Percentiles rank a stretch among this genome's conserved stretches.
Evolutionary conservation across 768 basidiomycete genomes (phyloP).

Genomic region (Tricholoma sp.): DNA sequence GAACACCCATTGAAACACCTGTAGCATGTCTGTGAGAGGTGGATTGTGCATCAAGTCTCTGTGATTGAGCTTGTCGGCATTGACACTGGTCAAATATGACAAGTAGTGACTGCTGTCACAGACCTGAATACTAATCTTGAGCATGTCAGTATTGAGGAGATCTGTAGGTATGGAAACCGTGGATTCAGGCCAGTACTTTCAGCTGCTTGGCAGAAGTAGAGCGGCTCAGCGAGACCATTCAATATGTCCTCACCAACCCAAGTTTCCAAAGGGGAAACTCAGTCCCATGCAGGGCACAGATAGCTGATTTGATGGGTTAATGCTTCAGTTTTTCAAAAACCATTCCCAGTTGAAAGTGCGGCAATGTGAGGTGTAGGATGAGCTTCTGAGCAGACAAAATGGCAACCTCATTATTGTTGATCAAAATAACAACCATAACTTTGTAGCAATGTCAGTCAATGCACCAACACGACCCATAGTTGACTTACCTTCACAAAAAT

Average conservation of each 20-base stretch:
- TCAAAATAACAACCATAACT: neutral
- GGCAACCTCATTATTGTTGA: conserved; percentile 2
- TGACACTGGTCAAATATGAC: conserved; percentile 5
- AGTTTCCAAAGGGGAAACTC: conserved; percentile 16
- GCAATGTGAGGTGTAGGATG: neutral
- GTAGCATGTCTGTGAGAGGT: conserved; percentile 1
- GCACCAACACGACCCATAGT: neutral
- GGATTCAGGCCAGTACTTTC: neutral
- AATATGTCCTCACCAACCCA: conserved; percentile 19
- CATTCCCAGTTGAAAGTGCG: neutral
- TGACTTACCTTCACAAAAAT: conserved; percentile 1
- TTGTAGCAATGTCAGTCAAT: neutral
- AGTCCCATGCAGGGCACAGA: conserved; percentile 7
- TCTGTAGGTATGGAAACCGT: conserved; percentile 9
- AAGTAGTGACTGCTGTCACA: conserved; percentile 11
- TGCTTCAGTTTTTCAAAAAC: neutral
- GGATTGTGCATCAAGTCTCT: conserved; percentile 11
- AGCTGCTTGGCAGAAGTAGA: conserved; percentile 10
- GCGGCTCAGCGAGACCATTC: conserved; percentile 15
- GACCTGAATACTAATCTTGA: conserved; percentile 4
- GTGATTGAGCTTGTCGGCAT: conserved; percentile 6
- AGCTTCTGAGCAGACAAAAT: neutral
- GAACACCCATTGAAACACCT: conserved; percentile 11
- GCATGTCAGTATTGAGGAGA: conserved; percentile 3
- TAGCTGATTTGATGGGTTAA: conserved; percentile 2